These are phyloP conservation scores for Limnanthes douglasii DNA, from an alignment of 345 rosid species.

Conservation along the genomic window DNA sequence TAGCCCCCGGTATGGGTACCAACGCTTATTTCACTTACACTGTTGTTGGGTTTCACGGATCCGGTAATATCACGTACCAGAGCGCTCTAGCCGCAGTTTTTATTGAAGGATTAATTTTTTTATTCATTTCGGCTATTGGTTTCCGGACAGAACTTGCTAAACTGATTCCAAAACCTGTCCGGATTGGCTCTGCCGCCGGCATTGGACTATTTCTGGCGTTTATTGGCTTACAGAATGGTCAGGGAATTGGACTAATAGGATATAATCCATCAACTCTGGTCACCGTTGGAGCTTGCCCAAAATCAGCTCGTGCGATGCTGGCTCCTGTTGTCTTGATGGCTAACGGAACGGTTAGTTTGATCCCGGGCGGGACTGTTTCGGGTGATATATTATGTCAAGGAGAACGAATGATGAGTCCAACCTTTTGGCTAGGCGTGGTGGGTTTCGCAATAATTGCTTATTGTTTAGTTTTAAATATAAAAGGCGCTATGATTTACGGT, in stretches of 20 bases:
- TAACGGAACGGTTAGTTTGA: conserved; percentile 47
- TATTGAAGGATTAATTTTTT: conserved; percentile 62
- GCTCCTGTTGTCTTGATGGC: conserved; percentile 53
- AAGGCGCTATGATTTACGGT: conserved; percentile 88
- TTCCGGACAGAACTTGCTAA: conserved; percentile 73
- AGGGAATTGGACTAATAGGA: conserved; percentile 82
- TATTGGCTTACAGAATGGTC: conserved; percentile 73
- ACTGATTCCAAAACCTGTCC: conserved; percentile 75
- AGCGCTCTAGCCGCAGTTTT: conserved; percentile 82
- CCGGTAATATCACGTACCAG: conserved; percentile 60
- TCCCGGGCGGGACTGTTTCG: conserved; percentile 53
- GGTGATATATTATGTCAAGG: conserved; percentile 39
- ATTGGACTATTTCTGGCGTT: conserved; percentile 89
- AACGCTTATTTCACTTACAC: conserved; percentile 92
- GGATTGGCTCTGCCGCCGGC: conserved; percentile 88
- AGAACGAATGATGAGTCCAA: conserved; percentile 69
- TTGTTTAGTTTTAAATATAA: conserved; percentile 54
- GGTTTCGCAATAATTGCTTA: conserved; percentile 87
- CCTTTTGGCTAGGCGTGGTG: conserved; percentile 71
- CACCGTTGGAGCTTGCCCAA: conserved; percentile 85
- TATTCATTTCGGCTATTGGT: conserved; percentile 75
- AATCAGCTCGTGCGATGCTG: conserved; percentile 33
- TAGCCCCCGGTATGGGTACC: conserved; percentile 96
- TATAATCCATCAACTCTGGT: conserved; percentile 65
- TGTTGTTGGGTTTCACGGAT: conserved; percentile 92